Evolutionary conservation across 2,329 filamentous ascomycete species (phyloP).

Genomic region (Parasarocladium wereldwijsianum): DNA sequence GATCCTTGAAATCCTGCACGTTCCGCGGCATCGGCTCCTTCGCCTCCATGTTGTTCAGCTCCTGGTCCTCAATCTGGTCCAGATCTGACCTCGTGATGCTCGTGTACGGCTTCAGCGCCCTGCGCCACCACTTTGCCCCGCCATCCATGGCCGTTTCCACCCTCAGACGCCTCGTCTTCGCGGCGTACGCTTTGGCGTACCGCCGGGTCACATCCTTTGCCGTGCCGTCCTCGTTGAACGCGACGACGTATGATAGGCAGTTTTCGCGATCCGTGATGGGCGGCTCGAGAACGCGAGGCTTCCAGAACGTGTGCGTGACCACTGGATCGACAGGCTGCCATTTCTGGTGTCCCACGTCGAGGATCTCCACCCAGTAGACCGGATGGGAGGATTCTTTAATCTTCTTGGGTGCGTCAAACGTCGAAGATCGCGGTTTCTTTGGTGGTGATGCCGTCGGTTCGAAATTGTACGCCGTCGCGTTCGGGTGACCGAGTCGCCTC

Average conservation of each 20-base stretch:
- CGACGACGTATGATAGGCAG: slow-evolving; percentile 67
- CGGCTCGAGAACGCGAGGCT: slow-evolving; percentile 65
- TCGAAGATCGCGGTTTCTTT: slow-evolving; percentile 9
- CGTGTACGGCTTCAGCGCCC: slow-evolving; percentile 32
- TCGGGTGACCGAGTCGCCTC: slow-evolving; percentile 36
- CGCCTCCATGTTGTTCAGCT: slow-evolving; percentile 55
- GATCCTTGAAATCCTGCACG: slow-evolving; percentile 74
- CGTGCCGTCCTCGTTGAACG: slow-evolving; percentile 66
- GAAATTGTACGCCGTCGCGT: slow-evolving; percentile 36
- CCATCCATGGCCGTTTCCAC: slow-evolving; percentile 47
- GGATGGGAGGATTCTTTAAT: slow-evolving; percentile 63
- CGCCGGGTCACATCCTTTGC: slow-evolving; percentile 76
- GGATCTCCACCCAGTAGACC: slow-evolving; percentile 88
- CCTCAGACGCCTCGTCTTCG: slow-evolving; percentile 73
- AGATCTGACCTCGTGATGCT: slow-evolving; percentile 37
- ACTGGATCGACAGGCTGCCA: slow-evolving; percentile 84
- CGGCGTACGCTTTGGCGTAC: slow-evolving; percentile 78
- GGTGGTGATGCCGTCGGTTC: slow-evolving; percentile 26
- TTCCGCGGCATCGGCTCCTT: slow-evolving; percentile 76
- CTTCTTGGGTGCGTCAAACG: slow-evolving; percentile 20
- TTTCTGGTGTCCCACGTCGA: slow-evolving; percentile 74
- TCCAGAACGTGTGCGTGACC: slow-evolving; percentile 63
- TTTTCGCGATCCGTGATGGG: slow-evolving; percentile 66
- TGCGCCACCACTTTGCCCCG: slow-evolving; percentile 38
- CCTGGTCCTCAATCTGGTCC: slow-evolving; percentile 72